Evolutionary conservation across 345 rosid genomes (phyloP), one percentile per base, ranked within the genome.

Genomic region (Ceriops zippeliana): DNA sequence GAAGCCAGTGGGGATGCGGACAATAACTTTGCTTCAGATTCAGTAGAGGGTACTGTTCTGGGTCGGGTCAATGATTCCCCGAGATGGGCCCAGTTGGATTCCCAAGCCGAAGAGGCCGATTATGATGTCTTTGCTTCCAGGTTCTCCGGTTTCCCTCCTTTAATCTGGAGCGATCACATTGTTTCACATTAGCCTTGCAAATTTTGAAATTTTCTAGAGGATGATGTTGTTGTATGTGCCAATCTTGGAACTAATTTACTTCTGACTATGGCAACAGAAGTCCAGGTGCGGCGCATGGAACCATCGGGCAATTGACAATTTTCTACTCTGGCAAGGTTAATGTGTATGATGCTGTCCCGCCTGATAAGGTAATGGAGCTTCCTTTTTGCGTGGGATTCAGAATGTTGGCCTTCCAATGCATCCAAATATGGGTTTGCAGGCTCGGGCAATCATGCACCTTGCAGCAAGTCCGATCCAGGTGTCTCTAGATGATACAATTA

Each of bases 281-380:
- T 75, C 81, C 79, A 1, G 79, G 73, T 74, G 87, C 79, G 63
- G 63, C 79, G 58, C 83, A 73, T 76, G 80, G 78, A 46, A 20
- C 49, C 9, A 66, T 67, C 58, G 90, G 84, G 72, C 97, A 93
- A 75, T 87, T 93, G 98, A 86, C 97, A 6, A 89, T 93, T 77
- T 89, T 93, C 83, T 93, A 93, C 75, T 74, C 90, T 52, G 98
- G 98, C 19, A 89, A 91, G 85, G 90, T 93, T 75, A 89, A 88
- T 67, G 98, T 91, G 35, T 93, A 87, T 73, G 91, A 90, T 73
- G 87, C 85, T 58, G 87, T 93, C 74, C 84, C 93, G 46, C 83
- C 86, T 66, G 92, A 88, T 77, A 91, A 89, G 97, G 98, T 93
- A 91, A 85, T 63, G 69, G 74, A 49, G 64, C 71, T 73, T 76